phyloP scores from a whole-genome alignment of 179 eudicot genomes.

The Beta macrorhiza region DNA sequence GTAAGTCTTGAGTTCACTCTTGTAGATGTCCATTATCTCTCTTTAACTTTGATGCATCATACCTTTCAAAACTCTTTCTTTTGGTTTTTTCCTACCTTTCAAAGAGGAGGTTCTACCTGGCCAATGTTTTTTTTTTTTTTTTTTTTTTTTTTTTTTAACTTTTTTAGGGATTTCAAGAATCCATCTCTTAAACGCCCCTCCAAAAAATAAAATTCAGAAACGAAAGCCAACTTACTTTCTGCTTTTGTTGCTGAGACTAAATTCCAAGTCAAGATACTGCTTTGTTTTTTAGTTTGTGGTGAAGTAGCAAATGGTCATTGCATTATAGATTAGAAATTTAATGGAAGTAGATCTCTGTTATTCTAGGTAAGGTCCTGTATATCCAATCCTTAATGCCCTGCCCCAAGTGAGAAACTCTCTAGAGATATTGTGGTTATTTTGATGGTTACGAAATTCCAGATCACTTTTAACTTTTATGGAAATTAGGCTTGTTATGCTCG shows the following conservation, averaged over 20 bases:
- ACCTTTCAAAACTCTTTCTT: background rate
- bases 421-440: background rate
- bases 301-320: background rate
- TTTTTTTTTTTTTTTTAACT: too few relatives aligned
- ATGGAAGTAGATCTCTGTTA: background rate
- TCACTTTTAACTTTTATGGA: background rate
- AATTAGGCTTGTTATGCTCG: conserved; percentile 1
- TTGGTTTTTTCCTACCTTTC: background rate
- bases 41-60: background rate
- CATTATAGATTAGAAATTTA: background rate
- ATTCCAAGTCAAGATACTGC: background rate
- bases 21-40: background rate
- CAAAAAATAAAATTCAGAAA: background rate
- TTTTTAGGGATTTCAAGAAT: background rate
- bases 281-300: background rate
- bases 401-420: background rate
- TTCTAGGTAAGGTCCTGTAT: background rate
- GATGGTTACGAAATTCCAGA: background rate
- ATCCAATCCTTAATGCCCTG: background rate
- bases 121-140: background rate
- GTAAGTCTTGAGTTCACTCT: background rate
- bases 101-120: background rate
- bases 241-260: background rate
- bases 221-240: background rate
- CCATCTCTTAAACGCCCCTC: background rate